phyloP scores from a whole-genome alignment of 306 rosid species.

The Glycine latifolia region DNA sequence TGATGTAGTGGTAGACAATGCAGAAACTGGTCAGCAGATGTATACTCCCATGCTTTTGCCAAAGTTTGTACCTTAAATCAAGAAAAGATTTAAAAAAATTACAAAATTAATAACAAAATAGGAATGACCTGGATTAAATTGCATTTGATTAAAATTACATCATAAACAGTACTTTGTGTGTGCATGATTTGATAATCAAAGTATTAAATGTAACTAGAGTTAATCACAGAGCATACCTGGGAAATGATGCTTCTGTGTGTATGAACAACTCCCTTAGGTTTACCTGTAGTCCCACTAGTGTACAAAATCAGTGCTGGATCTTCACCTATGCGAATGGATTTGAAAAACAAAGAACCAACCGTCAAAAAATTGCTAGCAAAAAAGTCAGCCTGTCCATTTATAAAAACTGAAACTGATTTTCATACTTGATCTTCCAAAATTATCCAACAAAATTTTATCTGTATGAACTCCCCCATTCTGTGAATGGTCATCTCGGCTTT shows the following conservation, averaged over 20 bases:
- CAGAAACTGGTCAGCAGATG: constrained; percentile 80
- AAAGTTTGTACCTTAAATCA: constrained; percentile 85
- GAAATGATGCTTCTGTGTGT: constrained; percentile 83
- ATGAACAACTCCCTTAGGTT: constrained; percentile 98
- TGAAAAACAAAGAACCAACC: constrained; percentile 43
- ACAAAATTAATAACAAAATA: constrained; percentile 27
- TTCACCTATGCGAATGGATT: constrained; percentile 67
- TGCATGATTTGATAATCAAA: constrained; percentile 19
- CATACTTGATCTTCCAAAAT: constrained; percentile 62
- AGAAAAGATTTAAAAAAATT: constrained; percentile 28
- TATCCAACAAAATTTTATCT: constrained; percentile 51
- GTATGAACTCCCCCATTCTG: constrained; percentile 52
- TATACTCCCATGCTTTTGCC: constrained; percentile 88
- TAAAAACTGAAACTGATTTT: constrained; percentile 34
- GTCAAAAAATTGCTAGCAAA: constrained; percentile 15
- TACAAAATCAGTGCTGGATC: constrained; percentile 89
- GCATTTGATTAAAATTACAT: constrained; percentile 27
- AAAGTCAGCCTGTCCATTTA: constrained; percentile 20
- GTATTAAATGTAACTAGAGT: constrained; percentile 28
- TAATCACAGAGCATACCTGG: constrained; percentile 64
- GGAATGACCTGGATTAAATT: constrained; percentile 1
- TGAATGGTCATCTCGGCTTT: constrained; percentile 51
- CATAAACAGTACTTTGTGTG: neutral
- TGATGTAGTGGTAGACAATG: constrained; percentile 93
- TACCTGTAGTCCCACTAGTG: constrained; percentile 98